phyloP scores from a whole-genome alignment of 495 filamentous ascomycete species.

The Lindgomyces ingoldianus region DNA sequence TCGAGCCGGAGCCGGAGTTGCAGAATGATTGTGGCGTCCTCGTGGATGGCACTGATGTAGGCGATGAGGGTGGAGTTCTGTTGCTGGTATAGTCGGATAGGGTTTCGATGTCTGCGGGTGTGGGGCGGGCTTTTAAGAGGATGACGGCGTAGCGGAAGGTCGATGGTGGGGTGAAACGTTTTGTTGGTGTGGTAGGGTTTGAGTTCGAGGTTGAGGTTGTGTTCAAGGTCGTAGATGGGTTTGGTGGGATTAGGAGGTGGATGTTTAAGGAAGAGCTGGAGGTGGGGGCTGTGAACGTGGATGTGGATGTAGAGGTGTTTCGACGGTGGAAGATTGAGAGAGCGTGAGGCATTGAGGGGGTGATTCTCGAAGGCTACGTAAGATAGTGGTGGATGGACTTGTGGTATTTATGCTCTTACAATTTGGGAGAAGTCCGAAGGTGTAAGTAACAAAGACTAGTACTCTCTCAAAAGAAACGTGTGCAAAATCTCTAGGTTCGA shows the following conservation, averaged over 20 bases:
- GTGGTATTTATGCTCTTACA: not conserved
- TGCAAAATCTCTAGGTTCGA: no score
- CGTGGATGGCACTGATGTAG: not conserved
- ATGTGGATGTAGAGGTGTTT: slow-evolving; percentile 4
- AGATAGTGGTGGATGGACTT: not conserved
- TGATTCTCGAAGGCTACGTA: not conserved
- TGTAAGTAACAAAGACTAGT: no score
- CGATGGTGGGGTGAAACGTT: slow-evolving; percentile 20
- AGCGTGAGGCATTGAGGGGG: slow-evolving; percentile 2
- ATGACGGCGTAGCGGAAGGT: slow-evolving; percentile 31
- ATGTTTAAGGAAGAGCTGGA: no score
- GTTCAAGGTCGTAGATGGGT: no score
- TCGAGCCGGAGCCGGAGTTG: not conserved
- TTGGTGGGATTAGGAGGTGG: no score
- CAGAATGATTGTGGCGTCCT: not conserved
- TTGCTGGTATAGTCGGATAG: slow-evolving; percentile 1
- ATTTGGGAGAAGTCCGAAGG: not conserved
- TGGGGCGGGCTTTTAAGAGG: slow-evolving; percentile 25
- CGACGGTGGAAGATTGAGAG: slow-evolving; percentile 12
- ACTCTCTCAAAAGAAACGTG: no score
- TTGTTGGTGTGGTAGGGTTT: no score
- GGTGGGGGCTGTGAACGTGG: not conserved
- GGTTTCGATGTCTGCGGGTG: slow-evolving; percentile 6
- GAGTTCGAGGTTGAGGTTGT: no score
- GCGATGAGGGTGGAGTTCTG: not conserved